Conservation (phyloP, 75 land plant species). For the Adiantum capillusveneris region DNA sequence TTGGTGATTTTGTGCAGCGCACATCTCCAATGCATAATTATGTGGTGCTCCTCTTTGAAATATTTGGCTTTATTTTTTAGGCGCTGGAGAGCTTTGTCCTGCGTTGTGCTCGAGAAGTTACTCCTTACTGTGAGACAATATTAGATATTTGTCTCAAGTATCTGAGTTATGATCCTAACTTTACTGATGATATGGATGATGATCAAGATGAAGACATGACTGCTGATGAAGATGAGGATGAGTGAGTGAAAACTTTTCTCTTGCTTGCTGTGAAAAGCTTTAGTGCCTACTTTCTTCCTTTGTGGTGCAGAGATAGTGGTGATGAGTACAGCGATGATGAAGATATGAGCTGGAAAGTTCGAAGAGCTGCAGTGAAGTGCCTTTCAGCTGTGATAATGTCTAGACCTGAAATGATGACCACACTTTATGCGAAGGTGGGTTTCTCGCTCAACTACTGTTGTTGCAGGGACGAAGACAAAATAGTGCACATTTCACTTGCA, state of each 20-base stretch:
- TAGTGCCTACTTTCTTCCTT: no score
- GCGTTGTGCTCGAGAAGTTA: constrained; percentile 91
- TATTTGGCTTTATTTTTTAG: no score
- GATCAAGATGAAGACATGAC: constrained; percentile 79
- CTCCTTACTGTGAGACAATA: constrained; percentile 70
- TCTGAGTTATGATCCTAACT: constrained; percentile 96
- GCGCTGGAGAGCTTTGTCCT: constrained; percentile 93
- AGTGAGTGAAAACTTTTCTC: no score
- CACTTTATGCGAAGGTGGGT: constrained; percentile 75
- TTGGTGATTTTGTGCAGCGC: no score
- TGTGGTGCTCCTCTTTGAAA: no score
- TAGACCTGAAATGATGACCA: constrained; percentile 87
- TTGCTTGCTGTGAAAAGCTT: no score
- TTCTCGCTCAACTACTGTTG: no score
- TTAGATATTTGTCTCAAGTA: constrained; percentile 73
- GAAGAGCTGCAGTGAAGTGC: constrained; percentile 98
- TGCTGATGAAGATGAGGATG: constrained; percentile 93
- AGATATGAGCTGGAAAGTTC: constrained; percentile 98
- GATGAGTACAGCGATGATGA: constrained; percentile 99
- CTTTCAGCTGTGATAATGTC: constrained; percentile 86
- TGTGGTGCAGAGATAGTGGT: constrained; percentile 77
- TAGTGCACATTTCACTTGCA: no score
- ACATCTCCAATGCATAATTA: no score
- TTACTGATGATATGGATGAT: constrained; percentile 98
- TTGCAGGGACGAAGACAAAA: no score